These are phyloP conservation scores for Fusarium sp. DNA, from an alignment of 2,329 filamentous ascomycete species.

Conservation along the genomic window DNA sequence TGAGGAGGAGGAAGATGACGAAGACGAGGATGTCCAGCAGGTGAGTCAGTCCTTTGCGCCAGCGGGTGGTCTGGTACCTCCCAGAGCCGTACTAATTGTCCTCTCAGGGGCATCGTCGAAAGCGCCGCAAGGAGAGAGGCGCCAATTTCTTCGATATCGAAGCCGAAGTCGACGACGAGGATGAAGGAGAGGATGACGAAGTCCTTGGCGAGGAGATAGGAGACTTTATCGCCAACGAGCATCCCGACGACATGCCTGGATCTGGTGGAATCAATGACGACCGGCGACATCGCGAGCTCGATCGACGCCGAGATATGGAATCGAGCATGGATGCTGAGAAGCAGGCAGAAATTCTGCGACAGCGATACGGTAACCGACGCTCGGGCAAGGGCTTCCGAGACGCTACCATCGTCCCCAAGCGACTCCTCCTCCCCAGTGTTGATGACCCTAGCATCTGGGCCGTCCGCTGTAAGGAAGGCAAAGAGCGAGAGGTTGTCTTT, in stretches of 20 bases:
- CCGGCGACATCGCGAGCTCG: constrained; percentile 91
- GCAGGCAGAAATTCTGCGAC: constrained; percentile 85
- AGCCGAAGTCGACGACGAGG: constrained; percentile 96
- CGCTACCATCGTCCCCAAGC: constrained; percentile 83
- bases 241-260: constrained; percentile 89
- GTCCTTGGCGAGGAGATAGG: constrained; percentile 87
- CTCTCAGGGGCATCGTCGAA: constrained; percentile 74
- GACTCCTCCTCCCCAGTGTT: constrained; percentile 89
- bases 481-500: constrained; percentile 91
- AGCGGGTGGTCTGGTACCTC: constrained; percentile 1
- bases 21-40: constrained; percentile 77
- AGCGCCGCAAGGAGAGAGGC: constrained; percentile 80
- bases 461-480: constrained; percentile 92
- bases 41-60: constrained; percentile 48
- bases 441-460: constrained; percentile 98
- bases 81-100: constrained; percentile 29
- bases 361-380: constrained; percentile 87
- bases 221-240: constrained; percentile 88
- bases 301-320: constrained; percentile 89
- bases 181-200: constrained; percentile 88
- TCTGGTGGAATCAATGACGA: constrained; percentile 87
- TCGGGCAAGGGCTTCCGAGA: constrained; percentile 74
- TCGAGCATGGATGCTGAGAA: constrained; percentile 93
- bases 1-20: constrained; percentile 72
- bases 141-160: constrained; percentile 97